A percentile compares a stretch with the other conserved stretches of the same genome.
These are phyloP conservation scores for Crithidia sp. DNA, from an alignment of 208 protist species.

Conservation along the genomic window DNA sequence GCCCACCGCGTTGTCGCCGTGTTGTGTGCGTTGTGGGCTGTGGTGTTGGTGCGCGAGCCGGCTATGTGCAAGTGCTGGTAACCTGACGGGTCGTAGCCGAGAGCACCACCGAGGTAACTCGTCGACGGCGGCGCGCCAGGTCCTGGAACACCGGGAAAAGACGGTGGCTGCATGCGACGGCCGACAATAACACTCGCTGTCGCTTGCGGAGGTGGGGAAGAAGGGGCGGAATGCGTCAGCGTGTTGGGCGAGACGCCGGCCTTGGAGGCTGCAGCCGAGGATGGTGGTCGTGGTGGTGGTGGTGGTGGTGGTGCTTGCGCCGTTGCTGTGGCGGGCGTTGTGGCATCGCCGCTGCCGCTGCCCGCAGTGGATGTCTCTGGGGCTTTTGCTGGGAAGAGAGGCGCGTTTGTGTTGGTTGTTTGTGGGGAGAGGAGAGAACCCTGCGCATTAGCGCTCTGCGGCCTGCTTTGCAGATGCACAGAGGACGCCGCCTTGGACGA, in stretches of 20 bases:
- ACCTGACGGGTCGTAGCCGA: not conserved
- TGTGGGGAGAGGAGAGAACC: no score
- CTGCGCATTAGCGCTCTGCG: no score
- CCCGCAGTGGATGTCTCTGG: no score
- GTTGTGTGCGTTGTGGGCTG: not conserved
- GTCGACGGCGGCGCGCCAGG: not conserved
- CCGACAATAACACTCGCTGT: not conserved
- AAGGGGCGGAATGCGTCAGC: no score
- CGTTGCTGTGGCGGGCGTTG: not conserved
- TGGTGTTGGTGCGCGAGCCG: not conserved
- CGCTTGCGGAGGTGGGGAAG: no score
- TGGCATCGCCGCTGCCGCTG: not conserved
- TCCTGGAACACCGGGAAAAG: not conserved
- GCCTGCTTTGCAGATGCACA: no score
- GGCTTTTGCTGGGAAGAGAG: no score
- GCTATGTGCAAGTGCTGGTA: not conserved
- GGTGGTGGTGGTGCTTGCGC: not conserved
- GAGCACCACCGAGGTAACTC: conserved; percentile 3
- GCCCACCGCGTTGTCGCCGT: conserved; percentile 6
- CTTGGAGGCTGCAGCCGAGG: not conserved
- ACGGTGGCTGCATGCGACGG: not conserved
- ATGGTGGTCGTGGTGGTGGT: not conserved
- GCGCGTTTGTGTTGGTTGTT: no score
- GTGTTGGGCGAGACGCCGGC: no score
- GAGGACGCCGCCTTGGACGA: no score